Conservation (phyloP, 345 rosid genomes). For the sweet orange (Citrus sinensis) region DVS_A1.0 CM039163.1:24926001-24926500, state of each 20-base stretch:
- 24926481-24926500: not conserved
- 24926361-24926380: not conserved
- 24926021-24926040: not conserved
- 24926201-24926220: not conserved
- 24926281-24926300: not conserved
- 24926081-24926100: not conserved
- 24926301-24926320: not conserved
- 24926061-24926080: not conserved
- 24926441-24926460: constrained; percentile 7
- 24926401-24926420: not conserved
- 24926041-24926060: not conserved
- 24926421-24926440: not conserved
- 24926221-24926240: not conserved
- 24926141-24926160: not conserved
- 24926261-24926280: not conserved
- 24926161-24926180: not conserved
- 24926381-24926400: not conserved
- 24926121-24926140: not conserved
- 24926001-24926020: not conserved
- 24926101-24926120: not conserved
- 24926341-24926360: not conserved
- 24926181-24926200: not conserved
- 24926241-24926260: not conserved
- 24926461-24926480: not conserved
- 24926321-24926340: not conserved